Percentiles rank a stretch among this genome's conserved stretches.
Evolutionary conservation across 768 basidiomycete genomes (phyloP).

Genomic region (Amanita phalloides): DNA sequence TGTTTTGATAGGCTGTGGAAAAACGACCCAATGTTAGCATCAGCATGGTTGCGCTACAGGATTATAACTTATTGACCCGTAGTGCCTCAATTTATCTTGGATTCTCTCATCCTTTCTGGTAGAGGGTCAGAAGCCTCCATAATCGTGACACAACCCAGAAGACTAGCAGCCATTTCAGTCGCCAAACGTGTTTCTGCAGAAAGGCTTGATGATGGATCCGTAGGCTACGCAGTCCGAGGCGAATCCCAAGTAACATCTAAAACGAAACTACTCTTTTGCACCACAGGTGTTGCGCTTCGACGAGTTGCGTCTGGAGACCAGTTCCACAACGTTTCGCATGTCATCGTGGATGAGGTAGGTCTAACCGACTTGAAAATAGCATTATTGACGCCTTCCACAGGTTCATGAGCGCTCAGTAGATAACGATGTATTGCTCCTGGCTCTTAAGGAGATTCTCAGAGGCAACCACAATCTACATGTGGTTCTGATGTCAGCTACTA

Average conservation of each 20-base stretch:
- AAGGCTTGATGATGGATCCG: slow-evolving; percentile 61
- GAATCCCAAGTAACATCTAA: slow-evolving; percentile 57
- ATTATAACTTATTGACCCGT: slow-evolving; percentile 4
- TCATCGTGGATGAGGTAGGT: slow-evolving; percentile 83
- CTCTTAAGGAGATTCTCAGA: slow-evolving; percentile 61
- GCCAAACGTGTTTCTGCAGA: slow-evolving; percentile 82
- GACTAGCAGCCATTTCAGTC: slow-evolving; percentile 83
- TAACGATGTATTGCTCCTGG: slow-evolving; percentile 79
- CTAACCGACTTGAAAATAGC: not conserved
- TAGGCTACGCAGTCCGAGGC: slow-evolving; percentile 86
- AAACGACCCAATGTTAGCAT: slow-evolving; percentile 71
- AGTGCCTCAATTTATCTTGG: slow-evolving; percentile 88
- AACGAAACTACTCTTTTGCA: slow-evolving; percentile 82
- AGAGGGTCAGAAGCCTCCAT: slow-evolving; percentile 63
- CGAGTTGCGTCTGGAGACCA: slow-evolving; percentile 67
- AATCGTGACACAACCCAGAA: slow-evolving; percentile 81
- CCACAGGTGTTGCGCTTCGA: slow-evolving; percentile 86
- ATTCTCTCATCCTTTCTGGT: slow-evolving; percentile 57
- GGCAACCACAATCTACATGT: slow-evolving; percentile 60
- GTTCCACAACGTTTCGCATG: slow-evolving; percentile 63
- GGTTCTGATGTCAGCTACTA: slow-evolving; percentile 90
- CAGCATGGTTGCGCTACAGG: not conserved
- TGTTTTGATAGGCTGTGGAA: slow-evolving; percentile 60
- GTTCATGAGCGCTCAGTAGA: slow-evolving; percentile 91
- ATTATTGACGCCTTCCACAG: slow-evolving; percentile 22